These are phyloP conservation scores for Mycena albidolilacea DNA, from an alignment of 768 basidiomycete genomes.

Conservation along the genomic window DNA sequence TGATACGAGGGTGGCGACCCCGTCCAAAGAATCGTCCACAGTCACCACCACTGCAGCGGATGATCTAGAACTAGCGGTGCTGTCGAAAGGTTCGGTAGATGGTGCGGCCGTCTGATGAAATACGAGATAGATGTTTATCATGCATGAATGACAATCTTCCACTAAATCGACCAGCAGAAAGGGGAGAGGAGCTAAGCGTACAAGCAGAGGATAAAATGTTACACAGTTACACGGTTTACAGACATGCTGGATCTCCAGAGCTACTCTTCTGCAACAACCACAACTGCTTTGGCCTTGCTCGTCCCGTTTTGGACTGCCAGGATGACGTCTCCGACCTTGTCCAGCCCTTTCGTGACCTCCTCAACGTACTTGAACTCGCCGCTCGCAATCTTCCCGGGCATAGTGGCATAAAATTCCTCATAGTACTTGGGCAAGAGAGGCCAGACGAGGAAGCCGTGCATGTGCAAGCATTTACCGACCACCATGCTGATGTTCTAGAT, in stretches of 20 bases:
- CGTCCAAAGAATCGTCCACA: background rate
- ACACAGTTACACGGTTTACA: no score
- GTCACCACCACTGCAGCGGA: no score
- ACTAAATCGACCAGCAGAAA: no score
- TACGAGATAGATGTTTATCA: no score
- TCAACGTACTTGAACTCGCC: slow-evolving; percentile 66
- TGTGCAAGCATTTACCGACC: slow-evolving; percentile 58
- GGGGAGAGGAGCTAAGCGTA: no score
- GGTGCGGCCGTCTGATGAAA: no score
- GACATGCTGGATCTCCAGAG: no score
- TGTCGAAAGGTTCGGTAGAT: no score
- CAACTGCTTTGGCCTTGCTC: slow-evolving; percentile 47
- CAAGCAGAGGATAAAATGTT: no score
- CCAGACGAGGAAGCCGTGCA: slow-evolving; percentile 57
- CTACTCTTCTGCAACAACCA: slow-evolving; percentile 28
- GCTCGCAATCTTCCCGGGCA: slow-evolving; percentile 58
- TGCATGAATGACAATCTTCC: no score
- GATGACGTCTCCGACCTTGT: no score
- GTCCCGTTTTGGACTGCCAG: slow-evolving; percentile 45
- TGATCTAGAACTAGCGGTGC: no score
- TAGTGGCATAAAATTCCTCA: slow-evolving; percentile 57
- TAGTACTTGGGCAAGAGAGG: slow-evolving; percentile 52
- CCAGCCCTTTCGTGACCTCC: slow-evolving; percentile 48
- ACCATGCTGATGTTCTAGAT: slow-evolving; percentile 56
- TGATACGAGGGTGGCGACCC: background rate